These are phyloP conservation scores for Phytophthora fragariaefolia DNA, from an alignment of 352 stramenopile genomes.

Conservation along the genomic window DNA sequence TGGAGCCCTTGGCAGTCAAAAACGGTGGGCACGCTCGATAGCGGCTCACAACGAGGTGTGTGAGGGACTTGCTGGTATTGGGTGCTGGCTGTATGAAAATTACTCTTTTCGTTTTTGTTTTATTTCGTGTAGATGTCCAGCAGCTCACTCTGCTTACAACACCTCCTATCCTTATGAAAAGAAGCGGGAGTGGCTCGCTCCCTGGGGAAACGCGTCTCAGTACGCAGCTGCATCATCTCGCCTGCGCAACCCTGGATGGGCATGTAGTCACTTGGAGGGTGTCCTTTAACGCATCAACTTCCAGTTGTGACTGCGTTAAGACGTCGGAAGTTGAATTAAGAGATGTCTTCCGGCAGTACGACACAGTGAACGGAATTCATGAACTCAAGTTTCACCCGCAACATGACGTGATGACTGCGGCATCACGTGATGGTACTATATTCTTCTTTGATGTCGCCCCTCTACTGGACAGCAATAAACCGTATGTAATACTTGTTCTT, in stretches of 20 bases:
- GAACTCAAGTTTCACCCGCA: constrained; percentile 72
- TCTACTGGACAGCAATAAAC: constrained; percentile 58
- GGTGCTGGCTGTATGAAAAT: not conserved
- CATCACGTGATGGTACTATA: constrained; percentile 67
- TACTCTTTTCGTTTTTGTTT: not conserved
- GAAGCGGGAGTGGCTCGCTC: constrained; percentile 42
- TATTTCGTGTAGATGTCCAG: constrained; percentile 56
- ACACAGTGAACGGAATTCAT: constrained; percentile 58
- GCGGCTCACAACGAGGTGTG: constrained; percentile 55
- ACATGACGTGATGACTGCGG: constrained; percentile 61
- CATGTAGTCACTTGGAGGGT: constrained; percentile 63
- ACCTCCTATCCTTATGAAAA: constrained; percentile 41
- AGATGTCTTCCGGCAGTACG: constrained; percentile 64
- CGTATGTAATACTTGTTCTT: constrained; percentile 34
- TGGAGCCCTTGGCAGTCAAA: constrained; percentile 70
- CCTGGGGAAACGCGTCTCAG: constrained; percentile 31
- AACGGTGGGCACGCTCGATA: constrained; percentile 69
- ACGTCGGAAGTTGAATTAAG: constrained; percentile 68
- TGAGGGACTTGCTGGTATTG: not conserved
- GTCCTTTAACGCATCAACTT: constrained; percentile 32
- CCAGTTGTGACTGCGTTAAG: constrained; percentile 55
- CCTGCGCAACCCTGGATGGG: constrained; percentile 63
- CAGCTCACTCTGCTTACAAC: constrained; percentile 68
- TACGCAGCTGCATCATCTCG: constrained; percentile 54
- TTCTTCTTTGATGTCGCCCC: constrained; percentile 74